Conservation (phyloP, 352 stramenopile genomes). For the Phytophthora palmivora region DNA sequence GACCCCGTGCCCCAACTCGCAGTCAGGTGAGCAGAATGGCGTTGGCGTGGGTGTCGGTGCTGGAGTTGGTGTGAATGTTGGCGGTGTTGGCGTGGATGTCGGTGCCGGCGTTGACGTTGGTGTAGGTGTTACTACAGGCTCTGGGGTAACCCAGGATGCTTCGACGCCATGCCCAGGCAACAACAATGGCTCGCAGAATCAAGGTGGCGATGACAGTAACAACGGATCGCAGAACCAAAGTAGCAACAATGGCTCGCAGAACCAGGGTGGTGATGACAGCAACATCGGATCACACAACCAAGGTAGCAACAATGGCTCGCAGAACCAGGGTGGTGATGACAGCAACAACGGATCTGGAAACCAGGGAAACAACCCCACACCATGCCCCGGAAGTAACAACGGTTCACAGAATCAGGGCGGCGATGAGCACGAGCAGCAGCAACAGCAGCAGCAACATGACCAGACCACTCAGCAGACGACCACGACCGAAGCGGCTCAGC, state of each 20-base stretch:
- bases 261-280: not conserved
- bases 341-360: too few species aligned
- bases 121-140: not conserved
- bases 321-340: too few species aligned
- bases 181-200: constrained; percentile 17
- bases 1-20: too few species aligned
- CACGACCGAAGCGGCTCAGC: constrained; percentile 32
- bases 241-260: not conserved
- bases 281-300: too few species aligned
- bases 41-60: constrained; percentile 5
- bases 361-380: too few species aligned
- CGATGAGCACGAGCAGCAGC: too few species aligned
- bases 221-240: constrained; percentile 7
- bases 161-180: constrained; percentile 7
- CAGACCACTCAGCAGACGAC: constrained; percentile 19
- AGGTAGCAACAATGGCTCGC: too few species aligned
- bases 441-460: constrained; percentile 13
- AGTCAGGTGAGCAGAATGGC: constrained; percentile 4
- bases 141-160: constrained; percentile 5
- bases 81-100: not conserved
- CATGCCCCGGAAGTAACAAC: too few species aligned
- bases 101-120: constrained; percentile 9
- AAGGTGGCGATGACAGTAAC: constrained; percentile 8
- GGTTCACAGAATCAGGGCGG: too few species aligned
- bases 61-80: constrained; percentile 8